Conservation (phyloP, 2,329 filamentous ascomycete genomes). For the Fusarium tjaetaba region DNA sequence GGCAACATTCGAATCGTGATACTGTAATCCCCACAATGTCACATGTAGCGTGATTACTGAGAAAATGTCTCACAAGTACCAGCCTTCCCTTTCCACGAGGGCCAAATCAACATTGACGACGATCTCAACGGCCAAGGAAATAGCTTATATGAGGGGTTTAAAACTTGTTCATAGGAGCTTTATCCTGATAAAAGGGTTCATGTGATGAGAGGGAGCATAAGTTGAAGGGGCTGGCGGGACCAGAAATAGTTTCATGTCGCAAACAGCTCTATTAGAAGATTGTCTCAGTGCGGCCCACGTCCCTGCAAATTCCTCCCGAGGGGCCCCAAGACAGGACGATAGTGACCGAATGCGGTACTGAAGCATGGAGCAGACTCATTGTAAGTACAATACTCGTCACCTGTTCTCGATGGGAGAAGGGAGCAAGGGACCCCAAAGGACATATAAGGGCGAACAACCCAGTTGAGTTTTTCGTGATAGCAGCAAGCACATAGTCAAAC, state of each 20-base stretch:
- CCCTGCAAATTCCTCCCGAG: conserved; percentile 22
- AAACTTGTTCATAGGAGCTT: conserved; percentile 9
- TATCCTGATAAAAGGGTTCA: background rate
- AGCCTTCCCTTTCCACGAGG: conserved; percentile 17
- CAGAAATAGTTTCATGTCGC: conserved; percentile 21
- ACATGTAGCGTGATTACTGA: conserved; percentile 9
- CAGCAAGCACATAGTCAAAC: conserved; percentile 9
- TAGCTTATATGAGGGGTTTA: conserved; percentile 9
- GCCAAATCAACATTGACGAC: conserved; percentile 5
- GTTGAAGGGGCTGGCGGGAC: conserved; percentile 29
- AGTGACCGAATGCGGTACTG: conserved; percentile 20
- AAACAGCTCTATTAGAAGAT: conserved; percentile 10
- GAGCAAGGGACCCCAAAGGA: conserved; percentile 19
- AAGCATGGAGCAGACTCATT: background rate
- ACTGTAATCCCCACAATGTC: background rate
- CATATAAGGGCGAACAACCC: conserved; percentile 26
- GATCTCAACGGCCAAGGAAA: conserved; percentile 4
- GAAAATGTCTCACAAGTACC: conserved; percentile 28
- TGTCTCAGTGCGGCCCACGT: conserved; percentile 34
- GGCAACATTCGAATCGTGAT: background rate
- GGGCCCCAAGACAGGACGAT: conserved; percentile 2
- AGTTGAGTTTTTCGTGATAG: background rate
- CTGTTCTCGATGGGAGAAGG: conserved; percentile 21
- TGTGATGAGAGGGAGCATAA: conserved; percentile 27
- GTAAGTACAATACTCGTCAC: conserved; percentile 18